Conservation (phyloP, 2,329 filamentous ascomycete species). For the Pyricularia sp. region DNA sequence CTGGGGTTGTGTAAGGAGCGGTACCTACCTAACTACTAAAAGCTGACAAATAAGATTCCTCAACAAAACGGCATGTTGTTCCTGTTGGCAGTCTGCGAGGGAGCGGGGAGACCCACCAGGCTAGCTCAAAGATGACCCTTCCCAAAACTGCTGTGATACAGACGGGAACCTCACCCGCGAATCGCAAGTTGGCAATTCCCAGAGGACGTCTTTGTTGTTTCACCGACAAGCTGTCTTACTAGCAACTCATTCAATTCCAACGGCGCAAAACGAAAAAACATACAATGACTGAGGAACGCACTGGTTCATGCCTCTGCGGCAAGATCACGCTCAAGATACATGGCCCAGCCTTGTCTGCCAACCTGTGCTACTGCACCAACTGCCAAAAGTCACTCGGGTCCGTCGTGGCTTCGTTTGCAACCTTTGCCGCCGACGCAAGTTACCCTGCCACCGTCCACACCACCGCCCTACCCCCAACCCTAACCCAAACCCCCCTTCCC, state of each 20-base stretch:
- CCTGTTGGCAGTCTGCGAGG: not conserved
- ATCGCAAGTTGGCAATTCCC: not conserved
- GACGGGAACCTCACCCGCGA: not conserved
- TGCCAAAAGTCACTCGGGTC: not conserved
- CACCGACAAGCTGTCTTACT: too few relatives aligned
- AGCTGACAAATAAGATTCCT: not conserved
- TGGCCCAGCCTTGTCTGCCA: not conserved
- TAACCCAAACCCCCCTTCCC: too few relatives aligned
- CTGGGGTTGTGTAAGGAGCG: not conserved
- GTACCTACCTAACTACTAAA: not conserved
- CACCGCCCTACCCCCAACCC: not conserved
- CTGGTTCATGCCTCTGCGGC: not conserved
- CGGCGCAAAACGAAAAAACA: not conserved
- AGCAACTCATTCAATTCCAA: not conserved
- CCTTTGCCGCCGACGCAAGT: not conserved
- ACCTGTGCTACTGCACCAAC: not conserved
- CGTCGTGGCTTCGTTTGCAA: not conserved
- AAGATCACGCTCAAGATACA: not conserved
- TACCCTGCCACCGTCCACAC: not conserved
- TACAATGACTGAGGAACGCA: not conserved
- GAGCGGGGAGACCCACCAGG: not conserved
- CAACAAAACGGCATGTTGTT: not conserved
- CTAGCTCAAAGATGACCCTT: not conserved
- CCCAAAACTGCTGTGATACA: not conserved
- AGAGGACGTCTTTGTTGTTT: too few relatives aligned